Evolutionary conservation across 129 eudicot genomes (phyloP).

Genomic region (Kitagawia praeruptora): DNA sequence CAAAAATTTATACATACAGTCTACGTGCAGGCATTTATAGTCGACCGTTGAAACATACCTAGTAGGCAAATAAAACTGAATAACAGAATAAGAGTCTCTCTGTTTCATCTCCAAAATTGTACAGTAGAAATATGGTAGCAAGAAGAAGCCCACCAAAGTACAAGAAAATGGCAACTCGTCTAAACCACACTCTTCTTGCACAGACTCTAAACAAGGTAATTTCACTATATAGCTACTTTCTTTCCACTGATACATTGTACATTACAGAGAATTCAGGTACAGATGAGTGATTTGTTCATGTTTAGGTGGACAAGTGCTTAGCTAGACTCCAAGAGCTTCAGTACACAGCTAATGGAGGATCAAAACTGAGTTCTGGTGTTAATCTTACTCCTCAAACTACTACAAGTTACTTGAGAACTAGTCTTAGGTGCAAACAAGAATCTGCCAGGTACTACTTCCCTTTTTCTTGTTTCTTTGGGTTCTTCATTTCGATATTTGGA

Average conservation of each 20-base stretch:
- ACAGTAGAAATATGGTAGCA: slow-evolving; percentile 73
- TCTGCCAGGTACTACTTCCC: slow-evolving; percentile 44
- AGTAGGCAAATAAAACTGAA: not conserved
- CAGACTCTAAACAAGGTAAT: slow-evolving; percentile 80
- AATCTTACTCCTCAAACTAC: slow-evolving; percentile 63
- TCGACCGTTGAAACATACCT: slow-evolving; percentile 29
- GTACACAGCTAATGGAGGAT: slow-evolving; percentile 66
- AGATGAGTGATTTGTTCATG: not conserved
- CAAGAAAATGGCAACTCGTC: slow-evolving; percentile 52
- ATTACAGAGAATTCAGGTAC: not conserved
- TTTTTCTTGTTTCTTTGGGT: not conserved
- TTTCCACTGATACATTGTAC: not conserved
- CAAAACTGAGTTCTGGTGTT: slow-evolving; percentile 46
- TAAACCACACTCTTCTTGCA: slow-evolving; percentile 60
- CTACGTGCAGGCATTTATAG: not conserved
- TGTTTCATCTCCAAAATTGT: not conserved
- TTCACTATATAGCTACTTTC: not conserved
- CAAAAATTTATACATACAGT: not conserved
- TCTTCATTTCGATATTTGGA: not conserved
- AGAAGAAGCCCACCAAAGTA: slow-evolving; percentile 69
- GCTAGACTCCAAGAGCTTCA: slow-evolving; percentile 90
- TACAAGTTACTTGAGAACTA: slow-evolving; percentile 48
- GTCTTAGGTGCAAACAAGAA: slow-evolving; percentile 79
- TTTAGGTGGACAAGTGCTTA: slow-evolving; percentile 94
- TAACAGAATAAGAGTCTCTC: not conserved